Evolutionary conservation across 139 green algal genomes (phyloP), one percentile per base, ranked within the genome.

Genomic region (Chlorella sp.): DNA sequence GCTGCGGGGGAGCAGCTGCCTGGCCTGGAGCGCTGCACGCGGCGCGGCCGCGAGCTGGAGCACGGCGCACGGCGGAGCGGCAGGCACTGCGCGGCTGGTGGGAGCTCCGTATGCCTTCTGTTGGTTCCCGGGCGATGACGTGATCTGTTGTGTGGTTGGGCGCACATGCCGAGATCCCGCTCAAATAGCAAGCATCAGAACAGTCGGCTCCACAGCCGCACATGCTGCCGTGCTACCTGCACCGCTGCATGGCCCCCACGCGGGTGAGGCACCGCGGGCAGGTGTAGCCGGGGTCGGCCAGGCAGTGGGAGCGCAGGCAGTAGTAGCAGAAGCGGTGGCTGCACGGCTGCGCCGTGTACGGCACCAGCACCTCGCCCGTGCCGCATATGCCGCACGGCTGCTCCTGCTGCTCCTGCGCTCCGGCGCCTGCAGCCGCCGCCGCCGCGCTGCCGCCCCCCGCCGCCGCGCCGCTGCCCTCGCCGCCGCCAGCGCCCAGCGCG

Each of bases 311-410:
- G 0, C 84, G 55, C 48, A 97, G 73, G 80, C 94, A 98, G 68
- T 95, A 98, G 84, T 98, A 98, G 74, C 94, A 98, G 77, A 92
- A 97, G 3, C 77, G 25, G 69, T 98, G 92, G 17, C 71, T 35
- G 84, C 94, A 98, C 0, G 94, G 94, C n/a, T 90, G n/a, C 8
- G 94, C 93, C 5, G 72, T 58, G 53, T 81, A 91, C 0, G 91
- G 87, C 38, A 82, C 60, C 14, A 88, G 69, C 17, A 91, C 80
- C 3, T 92, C 80, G 2, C 50, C 42, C 5, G 60, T 50, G 27
- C 78, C 71, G 71, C 90, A 97, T n/a, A 93, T 74, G 45, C 59
- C 56, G 66, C 85, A 90, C 25, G 63, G 40, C 31, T 71, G 55
- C 12, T 58, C 38, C 42, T 19, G 21, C 45, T 31, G 42, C 33